Conservation (phyloP, 148 eudicot species). For the Rheum nobile region DNA sequence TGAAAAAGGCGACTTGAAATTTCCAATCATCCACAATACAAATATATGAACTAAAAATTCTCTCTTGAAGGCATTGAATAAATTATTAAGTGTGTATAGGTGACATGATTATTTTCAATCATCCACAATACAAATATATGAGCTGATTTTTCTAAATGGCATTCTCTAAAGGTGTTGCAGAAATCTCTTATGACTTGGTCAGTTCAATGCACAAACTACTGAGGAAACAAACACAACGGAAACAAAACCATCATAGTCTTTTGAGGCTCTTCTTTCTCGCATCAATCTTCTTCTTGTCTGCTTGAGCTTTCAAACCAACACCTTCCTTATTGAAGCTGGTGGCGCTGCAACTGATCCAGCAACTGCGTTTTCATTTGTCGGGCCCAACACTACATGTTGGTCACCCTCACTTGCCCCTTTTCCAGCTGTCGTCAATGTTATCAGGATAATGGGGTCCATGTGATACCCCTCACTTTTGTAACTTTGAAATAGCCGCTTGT, state of each 20-base stretch:
- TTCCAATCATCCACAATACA: background rate
- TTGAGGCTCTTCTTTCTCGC: slow-evolving; percentile 87
- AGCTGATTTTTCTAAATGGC: background rate
- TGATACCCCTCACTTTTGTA: slow-evolving; percentile 34
- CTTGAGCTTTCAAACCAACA: slow-evolving; percentile 35
- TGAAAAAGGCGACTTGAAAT: background rate
- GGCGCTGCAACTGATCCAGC: slow-evolving; percentile 19
- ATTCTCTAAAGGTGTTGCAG: background rate
- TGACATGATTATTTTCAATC: background rate
- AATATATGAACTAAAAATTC: background rate
- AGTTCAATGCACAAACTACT: slow-evolving; percentile 9
- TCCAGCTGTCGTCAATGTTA: slow-evolving; percentile 20
- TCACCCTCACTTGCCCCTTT: slow-evolving; percentile 44
- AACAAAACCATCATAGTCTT: slow-evolving; percentile 40
- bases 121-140: background rate
- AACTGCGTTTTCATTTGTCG: slow-evolving; percentile 30
- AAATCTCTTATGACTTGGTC: background rate
- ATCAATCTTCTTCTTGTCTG: slow-evolving; percentile 76
- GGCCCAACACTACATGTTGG: slow-evolving; percentile 16
- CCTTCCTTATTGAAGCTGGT: slow-evolving; percentile 36
- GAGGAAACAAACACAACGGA: no score
- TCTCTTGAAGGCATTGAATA: no score
- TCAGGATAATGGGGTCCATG: slow-evolving; percentile 36
- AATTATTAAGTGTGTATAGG: background rate
- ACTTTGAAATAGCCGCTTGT: slow-evolving; percentile 67